phyloP scores from a whole-genome alignment of 73 alveolate genomes.

The Stentor roeselii region DNA sequence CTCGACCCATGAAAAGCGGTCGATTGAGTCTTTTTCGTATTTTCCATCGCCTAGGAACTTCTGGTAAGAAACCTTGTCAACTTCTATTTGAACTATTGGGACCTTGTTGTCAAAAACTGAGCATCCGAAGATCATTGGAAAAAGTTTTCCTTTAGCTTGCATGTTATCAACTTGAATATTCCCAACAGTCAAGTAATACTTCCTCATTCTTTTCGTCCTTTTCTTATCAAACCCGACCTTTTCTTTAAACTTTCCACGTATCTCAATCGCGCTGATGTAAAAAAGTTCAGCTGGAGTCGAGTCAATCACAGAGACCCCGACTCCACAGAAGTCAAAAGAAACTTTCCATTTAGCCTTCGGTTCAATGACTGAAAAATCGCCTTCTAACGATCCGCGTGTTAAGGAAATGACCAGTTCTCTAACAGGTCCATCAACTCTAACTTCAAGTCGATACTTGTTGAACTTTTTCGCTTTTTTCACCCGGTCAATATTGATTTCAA shows the following conservation, averaged over 20 bases:
- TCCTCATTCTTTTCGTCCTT: slow-evolving; percentile 32
- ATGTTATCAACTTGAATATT: slow-evolving; percentile 48
- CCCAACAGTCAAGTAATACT: slow-evolving; percentile 34
- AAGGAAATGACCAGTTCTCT: not conserved
- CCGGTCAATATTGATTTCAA: slow-evolving; percentile 37
- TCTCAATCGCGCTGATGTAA: slow-evolving; percentile 47
- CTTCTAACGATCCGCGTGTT: not conserved
- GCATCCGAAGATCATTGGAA: slow-evolving; percentile 52
- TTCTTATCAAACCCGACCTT: not conserved
- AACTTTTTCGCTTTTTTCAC: slow-evolving; percentile 23
- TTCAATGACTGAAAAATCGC: not conserved
- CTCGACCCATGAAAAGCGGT: slow-evolving; percentile 32
- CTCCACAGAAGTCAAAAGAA: slow-evolving; percentile 46
- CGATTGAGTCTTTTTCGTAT: slow-evolving; percentile 24
- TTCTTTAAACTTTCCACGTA: slow-evolving; percentile 5
- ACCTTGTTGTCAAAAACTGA: slow-evolving; percentile 24
- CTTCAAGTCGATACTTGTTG: not conserved
- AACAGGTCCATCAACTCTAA: not conserved
- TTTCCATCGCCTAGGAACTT: not conserved
- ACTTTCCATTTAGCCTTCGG: not conserved
- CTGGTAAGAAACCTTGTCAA: slow-evolving; percentile 6
- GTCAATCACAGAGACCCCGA: slow-evolving; percentile 83
- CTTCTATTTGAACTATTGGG: slow-evolving; percentile 49
- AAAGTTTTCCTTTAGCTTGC: slow-evolving; percentile 16
- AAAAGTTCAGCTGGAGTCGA: slow-evolving; percentile 82